A percentile compares a stretch with the other conserved stretches of the same genome.
Conservation (phyloP, 2,329 filamentous ascomycete species). For the Aspergillus tamarii region DNA sequence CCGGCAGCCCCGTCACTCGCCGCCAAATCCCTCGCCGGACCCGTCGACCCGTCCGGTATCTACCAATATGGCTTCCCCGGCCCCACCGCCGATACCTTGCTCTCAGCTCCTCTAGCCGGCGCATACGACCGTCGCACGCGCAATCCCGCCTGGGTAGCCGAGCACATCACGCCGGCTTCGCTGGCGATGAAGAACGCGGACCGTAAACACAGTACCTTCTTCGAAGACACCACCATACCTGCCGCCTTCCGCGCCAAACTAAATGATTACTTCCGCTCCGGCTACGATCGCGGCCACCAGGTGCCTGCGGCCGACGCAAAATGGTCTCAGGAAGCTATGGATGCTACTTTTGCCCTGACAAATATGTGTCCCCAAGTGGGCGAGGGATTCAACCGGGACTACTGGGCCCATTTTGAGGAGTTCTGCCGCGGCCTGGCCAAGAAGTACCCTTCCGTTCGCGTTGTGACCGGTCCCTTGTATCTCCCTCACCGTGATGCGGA, state of each 20-base stretch:
- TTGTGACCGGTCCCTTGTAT: slow-evolving; percentile 93
- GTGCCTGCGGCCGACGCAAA: slow-evolving; percentile 95
- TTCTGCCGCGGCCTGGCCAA: slow-evolving; percentile 85
- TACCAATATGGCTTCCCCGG: slow-evolving; percentile 92
- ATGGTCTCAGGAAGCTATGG: slow-evolving; percentile 93
- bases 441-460: slow-evolving; percentile 81
- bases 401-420: slow-evolving; percentile 98
- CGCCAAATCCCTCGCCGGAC: slow-evolving; percentile 35
- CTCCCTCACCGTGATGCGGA: slow-evolving; percentile 84
- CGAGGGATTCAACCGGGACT: slow-evolving; percentile 97
- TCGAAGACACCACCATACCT: slow-evolving; percentile 79
- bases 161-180: slow-evolving; percentile 92
- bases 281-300: slow-evolving; percentile 95
- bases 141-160: slow-evolving; percentile 92
- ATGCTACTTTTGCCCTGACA: slow-evolving; percentile 87
- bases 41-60: slow-evolving; percentile 74
- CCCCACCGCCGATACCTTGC: slow-evolving; percentile 80
- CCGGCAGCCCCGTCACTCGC: slow-evolving; percentile 35
- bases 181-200: slow-evolving; percentile 75
- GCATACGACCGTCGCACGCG: slow-evolving; percentile 87
- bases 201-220: slow-evolving; percentile 79
- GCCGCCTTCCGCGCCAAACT: slow-evolving; percentile 85
- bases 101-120: slow-evolving; percentile 76
- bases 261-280: slow-evolving; percentile 91
- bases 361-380: slow-evolving; percentile 99